A percentile compares a stretch with the other conserved stretches of the same genome.
phyloP scores from a whole-genome alignment of 768 basidiomycete species.

The Mrakia gelida region DNA sequence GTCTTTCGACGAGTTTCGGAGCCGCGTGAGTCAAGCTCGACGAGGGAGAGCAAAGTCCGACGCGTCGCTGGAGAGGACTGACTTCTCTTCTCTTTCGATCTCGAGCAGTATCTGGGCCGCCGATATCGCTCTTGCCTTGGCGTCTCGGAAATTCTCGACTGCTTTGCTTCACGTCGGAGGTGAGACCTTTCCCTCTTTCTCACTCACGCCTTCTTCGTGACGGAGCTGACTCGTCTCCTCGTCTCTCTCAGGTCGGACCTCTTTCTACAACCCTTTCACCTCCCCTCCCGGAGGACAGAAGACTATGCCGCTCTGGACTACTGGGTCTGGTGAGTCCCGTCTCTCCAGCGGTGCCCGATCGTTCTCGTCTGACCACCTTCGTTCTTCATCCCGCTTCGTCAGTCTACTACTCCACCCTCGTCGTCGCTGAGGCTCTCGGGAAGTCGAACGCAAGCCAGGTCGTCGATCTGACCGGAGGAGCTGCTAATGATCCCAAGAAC shows the following conservation, averaged over 20 bases:
- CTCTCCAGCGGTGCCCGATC: too few relatives aligned
- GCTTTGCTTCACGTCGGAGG: constrained; percentile 55
- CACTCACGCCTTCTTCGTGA: too few relatives aligned
- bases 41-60: too few relatives aligned
- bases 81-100: not conserved
- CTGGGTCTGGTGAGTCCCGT: constrained; percentile 66
- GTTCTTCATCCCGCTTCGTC: too few relatives aligned
- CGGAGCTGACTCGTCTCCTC: too few relatives aligned
- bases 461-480: constrained; percentile 56
- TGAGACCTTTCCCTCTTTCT: constrained; percentile 36
- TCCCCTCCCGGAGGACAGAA: constrained; percentile 56
- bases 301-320: constrained; percentile 62
- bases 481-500: not conserved
- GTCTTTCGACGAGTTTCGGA: constrained; percentile 58
- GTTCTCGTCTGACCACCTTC: not conserved
- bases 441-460: constrained; percentile 60
- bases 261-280: constrained; percentile 57
- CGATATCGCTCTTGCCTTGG: constrained; percentile 61
- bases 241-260: constrained; percentile 32
- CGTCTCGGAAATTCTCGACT: constrained; percentile 52
- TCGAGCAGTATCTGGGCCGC: constrained; percentile 37
- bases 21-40: constrained; percentile 50
- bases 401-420: constrained; percentile 51
- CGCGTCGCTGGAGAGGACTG: constrained; percentile 44
- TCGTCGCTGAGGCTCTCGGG: constrained; percentile 64